A percentile compares a stretch with the other conserved stretches of the same genome.
These are phyloP conservation scores for Tympanopsis confertula DNA, from an alignment of 2,329 filamentous ascomycete species.

Conservation along the genomic window DNA sequence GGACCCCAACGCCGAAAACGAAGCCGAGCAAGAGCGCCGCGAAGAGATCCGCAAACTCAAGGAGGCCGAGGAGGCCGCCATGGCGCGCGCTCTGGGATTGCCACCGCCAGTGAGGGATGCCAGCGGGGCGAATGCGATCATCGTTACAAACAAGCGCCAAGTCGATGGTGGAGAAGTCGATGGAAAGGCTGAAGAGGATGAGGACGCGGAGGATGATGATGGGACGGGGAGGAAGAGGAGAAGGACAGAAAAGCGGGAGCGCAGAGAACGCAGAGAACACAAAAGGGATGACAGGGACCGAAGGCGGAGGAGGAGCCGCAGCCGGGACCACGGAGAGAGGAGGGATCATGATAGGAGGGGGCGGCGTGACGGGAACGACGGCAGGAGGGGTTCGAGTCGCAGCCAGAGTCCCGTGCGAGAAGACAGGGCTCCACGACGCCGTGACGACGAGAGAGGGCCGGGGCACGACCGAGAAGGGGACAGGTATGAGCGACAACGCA, in stretches of 20 bases:
- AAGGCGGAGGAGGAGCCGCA: conserved; percentile 10
- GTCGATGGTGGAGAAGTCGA: no score
- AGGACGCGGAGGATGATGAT: conserved; percentile 19
- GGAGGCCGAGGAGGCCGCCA: conserved; percentile 84
- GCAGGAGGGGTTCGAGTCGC: neutral
- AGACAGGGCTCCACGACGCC: neutral
- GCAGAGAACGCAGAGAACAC: conserved; percentile 6
- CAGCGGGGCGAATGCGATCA: conserved; percentile 58
- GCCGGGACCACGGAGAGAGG: conserved; percentile 4
- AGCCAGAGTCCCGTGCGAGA: neutral
- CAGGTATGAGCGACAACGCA: neutral
- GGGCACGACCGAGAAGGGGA: neutral
- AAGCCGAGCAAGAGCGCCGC: conserved; percentile 43
- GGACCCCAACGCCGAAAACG: conserved; percentile 39
- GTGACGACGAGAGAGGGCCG: neutral
- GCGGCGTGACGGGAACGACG: neutral
- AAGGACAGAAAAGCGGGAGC: conserved; percentile 5
- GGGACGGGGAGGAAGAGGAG: conserved; percentile 12
- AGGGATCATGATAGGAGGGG: conserved; percentile 14
- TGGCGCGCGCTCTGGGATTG: conserved; percentile 71
- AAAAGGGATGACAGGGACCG: conserved; percentile 8
- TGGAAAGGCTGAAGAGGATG: conserved; percentile 11
- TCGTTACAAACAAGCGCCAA: no score
- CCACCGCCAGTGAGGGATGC: conserved; percentile 52
- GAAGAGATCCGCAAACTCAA: conserved; percentile 74